Evolutionary conservation across 2,329 filamentous ascomycete genomes (phyloP).

Genomic region (Verticillium longisporum): DNA sequence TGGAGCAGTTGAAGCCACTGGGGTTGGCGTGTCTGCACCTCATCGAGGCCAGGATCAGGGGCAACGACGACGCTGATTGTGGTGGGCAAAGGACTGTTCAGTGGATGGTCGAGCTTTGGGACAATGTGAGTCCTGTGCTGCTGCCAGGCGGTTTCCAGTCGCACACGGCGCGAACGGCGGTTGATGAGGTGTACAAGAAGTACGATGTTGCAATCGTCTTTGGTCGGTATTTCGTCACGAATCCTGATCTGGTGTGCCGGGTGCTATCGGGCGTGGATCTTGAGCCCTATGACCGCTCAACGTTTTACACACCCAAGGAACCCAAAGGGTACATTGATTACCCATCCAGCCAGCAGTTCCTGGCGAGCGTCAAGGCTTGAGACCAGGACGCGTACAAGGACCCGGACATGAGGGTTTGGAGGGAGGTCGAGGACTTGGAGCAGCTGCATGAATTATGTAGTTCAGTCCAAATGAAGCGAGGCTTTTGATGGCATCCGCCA

Average conservation of each 20-base stretch:
- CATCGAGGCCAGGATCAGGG: conserved; percentile 46
- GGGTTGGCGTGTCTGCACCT: conserved; percentile 51
- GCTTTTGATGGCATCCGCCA: too few species aligned
- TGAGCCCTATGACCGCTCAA: conserved; percentile 18
- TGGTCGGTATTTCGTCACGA: conserved; percentile 26
- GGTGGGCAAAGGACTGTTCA: conserved; percentile 7
- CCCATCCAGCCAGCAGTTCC: conserved; percentile 16
- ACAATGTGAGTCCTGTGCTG: conserved; percentile 21
- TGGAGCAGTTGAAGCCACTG: conserved; percentile 41
- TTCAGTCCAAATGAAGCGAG: too few species aligned
- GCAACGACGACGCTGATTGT: conserved; percentile 28
- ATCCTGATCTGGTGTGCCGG: conserved; percentile 24
- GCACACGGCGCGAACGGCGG: conserved; percentile 14
- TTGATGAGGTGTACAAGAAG: conserved; percentile 17
- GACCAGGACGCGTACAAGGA: too few species aligned
- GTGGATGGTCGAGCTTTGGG: conserved; percentile 23
- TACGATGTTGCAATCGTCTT: conserved; percentile 21
- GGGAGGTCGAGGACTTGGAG: too few species aligned
- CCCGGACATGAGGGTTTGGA: too few species aligned
- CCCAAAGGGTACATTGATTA: conserved; percentile 16
- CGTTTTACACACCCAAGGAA: conserved; percentile 19
- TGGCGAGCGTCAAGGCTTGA: conserved; percentile 1
- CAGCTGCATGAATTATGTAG: too few species aligned
- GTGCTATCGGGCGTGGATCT: conserved; percentile 18
- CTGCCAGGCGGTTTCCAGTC: conserved; percentile 23